Base-by-base conservation (phyloP, 768 basidiomycete species). In the Russula griseocarnosa region DNA sequence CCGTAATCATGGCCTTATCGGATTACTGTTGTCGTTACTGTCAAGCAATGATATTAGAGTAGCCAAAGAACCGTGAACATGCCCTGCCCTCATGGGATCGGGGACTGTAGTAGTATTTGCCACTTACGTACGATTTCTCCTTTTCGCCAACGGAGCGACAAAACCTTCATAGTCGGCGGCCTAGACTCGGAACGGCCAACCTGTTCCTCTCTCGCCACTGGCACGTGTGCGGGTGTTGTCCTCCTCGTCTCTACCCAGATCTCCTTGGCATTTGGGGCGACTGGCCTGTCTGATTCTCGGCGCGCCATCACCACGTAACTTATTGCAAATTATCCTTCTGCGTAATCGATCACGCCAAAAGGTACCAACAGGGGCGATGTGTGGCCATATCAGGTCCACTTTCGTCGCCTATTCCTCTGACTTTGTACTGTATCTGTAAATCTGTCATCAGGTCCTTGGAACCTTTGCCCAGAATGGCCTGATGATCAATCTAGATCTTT, bases 401-500 rank as follows among this genome's bases (percentile, higher is more conserved):
- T 47, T 47, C n/a, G 46, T 47, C 46, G 46, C 46, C 2, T 47
- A 47, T 47, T 47, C 46, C 18, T 22, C n/a, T n/a, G 22, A 47
- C 46, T 47, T 47, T 47, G 46, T 47, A 47, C 46, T 47, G 46
- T 47, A 47, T 47, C 46, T 47, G 46, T 47, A 47, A 47, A 47
- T 47, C 46, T 47, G n/a, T 47, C 46, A 47, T 47, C 46, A 22
- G 46, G 24, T 1, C 46, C 46, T 47, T 22, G 22, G 22, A n/a
- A 47, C 22, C 6, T 47, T n/a, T 47, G 20, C 46, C 46, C 9
- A 9, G 22, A 47, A 47, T n/a, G 4, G 22, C 24, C 46, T 47
- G 46, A 22, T 47, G 46, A 47, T 47, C 46, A 22, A 47, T 47
- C 46, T 47, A n/a, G 46, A 47, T 47, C 22, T 13, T 6, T 40